Base-by-base conservation (phyloP, 257 asterid genomes). In the Lithospermum erythrorhizon region DNA sequence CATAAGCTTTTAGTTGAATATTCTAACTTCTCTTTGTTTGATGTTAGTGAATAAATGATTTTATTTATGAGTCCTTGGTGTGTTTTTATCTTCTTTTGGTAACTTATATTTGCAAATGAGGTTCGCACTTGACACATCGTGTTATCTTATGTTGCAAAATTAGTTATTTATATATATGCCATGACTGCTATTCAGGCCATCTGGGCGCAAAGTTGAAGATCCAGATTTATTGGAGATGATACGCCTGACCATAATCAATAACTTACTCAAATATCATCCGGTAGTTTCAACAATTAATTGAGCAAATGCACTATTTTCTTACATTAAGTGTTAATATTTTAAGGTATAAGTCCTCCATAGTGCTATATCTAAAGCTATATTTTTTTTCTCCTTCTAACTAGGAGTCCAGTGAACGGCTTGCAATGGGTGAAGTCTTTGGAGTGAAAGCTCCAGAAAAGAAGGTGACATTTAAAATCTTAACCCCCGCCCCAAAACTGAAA, bases 371-470 rank as follows among this genome's bases (percentile, higher is more conserved):
- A n/a, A 37, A 37, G 45, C 62, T 61, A 6, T 54, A 24, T 61
- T 35, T 55, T 14, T 25, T 27, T 22, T 8, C 16, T 14, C 55
- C 27, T 74, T 20, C 63, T 70, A n/a, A 67, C 54, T 66, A 93
- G 98, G 98, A 93, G 77, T 88, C 97, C 53, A 93, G 98, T 55
- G 94, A 81, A 67, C 81, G 75, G 61, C 97, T 93, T 57, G 98
- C 97, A 32, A 81, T 93, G 90, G 98, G 98, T 55, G 95, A 84
- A 82, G 87, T 79, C 58, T 93, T 93, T 72, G 98, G 98, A 75
- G 67, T 93, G 69, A 86, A 77, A 75, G 72, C 95, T 61, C 98
- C 98, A 7, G 83, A 68, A 47, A 67, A 82, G 71, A 82, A 76
- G 98, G 98, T 93, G 78, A 72, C 61, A 53, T 47, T 59, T 55